These are phyloP conservation scores for Apocynum venetum DNA, from an alignment of 257 asterid genomes.

Conservation along the genomic window DNA sequence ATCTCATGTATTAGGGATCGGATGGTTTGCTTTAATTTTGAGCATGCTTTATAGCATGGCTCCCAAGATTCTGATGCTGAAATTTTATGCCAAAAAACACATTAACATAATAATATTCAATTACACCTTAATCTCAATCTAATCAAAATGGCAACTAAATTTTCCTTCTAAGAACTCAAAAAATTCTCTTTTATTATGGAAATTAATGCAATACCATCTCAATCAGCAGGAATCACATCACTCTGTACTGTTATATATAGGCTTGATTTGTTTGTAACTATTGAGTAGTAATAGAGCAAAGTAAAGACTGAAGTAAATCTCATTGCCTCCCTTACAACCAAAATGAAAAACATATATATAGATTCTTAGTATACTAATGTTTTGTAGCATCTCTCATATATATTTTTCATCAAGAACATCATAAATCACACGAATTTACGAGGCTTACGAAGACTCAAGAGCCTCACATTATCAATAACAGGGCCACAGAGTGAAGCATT, in stretches of 20 bases:
- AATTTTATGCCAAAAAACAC: too few relatives aligned
- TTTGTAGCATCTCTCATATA: background rate
- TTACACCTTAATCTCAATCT: background rate
- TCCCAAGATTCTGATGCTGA: too few relatives aligned
- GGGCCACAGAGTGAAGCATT: slow-evolving; percentile 94
- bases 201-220: background rate
- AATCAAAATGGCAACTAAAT: background rate
- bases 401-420: background rate
- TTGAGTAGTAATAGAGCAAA: background rate
- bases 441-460: slow-evolving; percentile 66
- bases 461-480: slow-evolving; percentile 71
- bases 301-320: background rate
- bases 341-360: background rate
- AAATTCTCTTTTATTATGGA: background rate
- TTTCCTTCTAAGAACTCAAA: background rate
- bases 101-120: too few relatives aligned
- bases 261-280: background rate
- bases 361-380: background rate
- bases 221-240: background rate
- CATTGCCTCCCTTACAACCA: background rate
- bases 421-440: slow-evolving; percentile 33
- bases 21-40: background rate
- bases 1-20: background rate
- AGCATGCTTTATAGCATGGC: too few relatives aligned
- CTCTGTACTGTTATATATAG: background rate